Percentiles rank a stretch among this genome's conserved stretches.
phyloP scores from a whole-genome alignment of 1,139 yeast genomes.

The Candida labiduridarum region DNA sequence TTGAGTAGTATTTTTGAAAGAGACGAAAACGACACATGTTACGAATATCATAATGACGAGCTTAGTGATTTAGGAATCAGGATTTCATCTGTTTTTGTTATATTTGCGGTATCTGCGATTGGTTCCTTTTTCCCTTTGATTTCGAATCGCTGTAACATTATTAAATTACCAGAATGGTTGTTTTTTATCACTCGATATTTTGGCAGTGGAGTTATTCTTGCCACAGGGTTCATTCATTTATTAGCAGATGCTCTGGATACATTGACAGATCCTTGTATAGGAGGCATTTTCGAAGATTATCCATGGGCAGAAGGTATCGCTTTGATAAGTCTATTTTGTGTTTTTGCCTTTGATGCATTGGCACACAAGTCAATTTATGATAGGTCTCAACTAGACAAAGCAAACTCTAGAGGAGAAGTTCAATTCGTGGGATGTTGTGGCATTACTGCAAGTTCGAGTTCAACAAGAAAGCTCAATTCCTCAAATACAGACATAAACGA shows the following conservation, averaged over 20 bases:
- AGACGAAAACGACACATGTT: conserved; percentile 20
- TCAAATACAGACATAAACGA: neutral
- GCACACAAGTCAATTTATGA: conserved; percentile 26
- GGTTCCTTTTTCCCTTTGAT: conserved; percentile 37
- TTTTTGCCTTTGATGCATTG: conserved; percentile 33
- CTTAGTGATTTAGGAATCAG: conserved; percentile 28
- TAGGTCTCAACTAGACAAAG: conserved; percentile 4
- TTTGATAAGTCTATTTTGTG: conserved; percentile 32
- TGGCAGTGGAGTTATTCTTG: conserved; percentile 39
- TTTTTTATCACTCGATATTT: conserved; percentile 31
- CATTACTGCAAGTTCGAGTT: neutral
- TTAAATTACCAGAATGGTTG: conserved; percentile 28
- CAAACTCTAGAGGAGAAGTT: neutral
- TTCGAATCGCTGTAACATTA: conserved; percentile 22
- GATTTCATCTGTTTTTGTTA: conserved; percentile 33
- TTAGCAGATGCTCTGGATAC: conserved; percentile 31
- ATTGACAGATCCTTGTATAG: conserved; percentile 32
- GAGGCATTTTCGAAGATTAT: conserved; percentile 29
- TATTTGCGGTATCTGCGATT: conserved; percentile 31
- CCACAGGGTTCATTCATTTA: conserved; percentile 39
- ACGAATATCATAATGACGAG: conserved; percentile 17
- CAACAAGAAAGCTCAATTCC: neutral
- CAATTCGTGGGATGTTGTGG: neutral
- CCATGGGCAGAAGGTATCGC: conserved; percentile 40
- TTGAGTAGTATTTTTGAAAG: neutral